These are phyloP conservation scores for Neurospora sp. DNA, from an alignment of 495 filamentous ascomycete genomes.

Conservation along the genomic window DNA sequence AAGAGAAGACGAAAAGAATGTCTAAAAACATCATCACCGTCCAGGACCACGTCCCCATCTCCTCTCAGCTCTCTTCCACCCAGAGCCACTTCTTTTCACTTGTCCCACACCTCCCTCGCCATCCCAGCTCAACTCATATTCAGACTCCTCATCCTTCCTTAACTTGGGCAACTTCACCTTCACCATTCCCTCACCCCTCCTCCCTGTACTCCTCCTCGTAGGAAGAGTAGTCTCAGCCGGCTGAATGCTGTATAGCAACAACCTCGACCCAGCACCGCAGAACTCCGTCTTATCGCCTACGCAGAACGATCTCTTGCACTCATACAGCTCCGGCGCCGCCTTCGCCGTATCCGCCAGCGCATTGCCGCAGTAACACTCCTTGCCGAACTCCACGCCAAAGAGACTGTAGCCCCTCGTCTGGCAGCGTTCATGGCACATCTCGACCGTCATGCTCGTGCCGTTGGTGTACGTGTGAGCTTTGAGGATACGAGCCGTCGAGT, in stretches of 20 bases:
- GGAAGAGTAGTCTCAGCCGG: not conserved
- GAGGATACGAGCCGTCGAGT: not conserved
- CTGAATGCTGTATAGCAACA: constrained; percentile 10
- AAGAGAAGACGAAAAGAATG: not conserved
- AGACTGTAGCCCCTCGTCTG: constrained; percentile 6
- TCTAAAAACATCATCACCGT: not conserved
- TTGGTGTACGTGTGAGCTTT: constrained; percentile 4
- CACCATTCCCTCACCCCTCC: not conserved
- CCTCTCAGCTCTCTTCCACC: not conserved
- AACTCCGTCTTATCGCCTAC: constrained; percentile 14
- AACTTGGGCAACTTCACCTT: not conserved
- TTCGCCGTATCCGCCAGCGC: not conserved
- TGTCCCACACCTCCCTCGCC: not conserved
- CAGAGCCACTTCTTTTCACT: not conserved
- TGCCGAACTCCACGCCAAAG: constrained; percentile 20
- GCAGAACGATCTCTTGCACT: constrained; percentile 20
- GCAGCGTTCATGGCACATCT: constrained; percentile 25
- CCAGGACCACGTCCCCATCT: not conserved
- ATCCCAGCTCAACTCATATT: not conserved
- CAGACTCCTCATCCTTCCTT: not conserved
- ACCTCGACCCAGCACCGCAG: constrained; percentile 16
- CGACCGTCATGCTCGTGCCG: constrained; percentile 16
- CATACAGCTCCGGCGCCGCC: constrained; percentile 3
- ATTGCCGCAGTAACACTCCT: constrained; percentile 23
- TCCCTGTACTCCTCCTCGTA: not conserved